These are phyloP conservation scores for Omphalea diandra DNA, from an alignment of 441 rosid genomes.

Conservation along the genomic window DNA sequence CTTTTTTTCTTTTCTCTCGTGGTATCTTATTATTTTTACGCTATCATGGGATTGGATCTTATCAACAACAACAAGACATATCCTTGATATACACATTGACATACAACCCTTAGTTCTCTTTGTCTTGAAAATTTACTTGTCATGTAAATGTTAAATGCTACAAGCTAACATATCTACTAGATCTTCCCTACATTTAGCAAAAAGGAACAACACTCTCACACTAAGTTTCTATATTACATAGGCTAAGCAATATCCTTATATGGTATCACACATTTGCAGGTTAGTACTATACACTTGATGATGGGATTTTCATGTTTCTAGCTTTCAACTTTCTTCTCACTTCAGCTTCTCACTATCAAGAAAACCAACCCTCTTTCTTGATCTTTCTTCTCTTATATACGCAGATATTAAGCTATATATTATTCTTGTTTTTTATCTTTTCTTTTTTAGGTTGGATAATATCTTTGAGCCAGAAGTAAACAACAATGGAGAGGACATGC, in stretches of 20 bases:
- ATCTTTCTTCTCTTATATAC: slow-evolving; percentile 1
- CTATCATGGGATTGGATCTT: slow-evolving; percentile 24
- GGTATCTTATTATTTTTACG: not conserved
- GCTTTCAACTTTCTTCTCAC: slow-evolving; percentile 17
- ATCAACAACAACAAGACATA: slow-evolving; percentile 24
- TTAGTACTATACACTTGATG: slow-evolving; percentile 17
- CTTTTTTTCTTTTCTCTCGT: slow-evolving; percentile 15
- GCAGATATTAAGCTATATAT: not conserved
- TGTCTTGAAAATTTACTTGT: slow-evolving; percentile 24
- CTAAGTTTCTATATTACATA: slow-evolving; percentile 41
- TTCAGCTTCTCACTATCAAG: too few species aligned
- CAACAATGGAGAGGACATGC: slow-evolving; percentile 30
- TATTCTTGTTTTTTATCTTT: not conserved
- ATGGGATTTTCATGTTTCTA: slow-evolving; percentile 34
- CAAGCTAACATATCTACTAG: slow-evolving; percentile 21
- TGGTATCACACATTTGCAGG: slow-evolving; percentile 42
- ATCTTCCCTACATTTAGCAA: slow-evolving; percentile 31
- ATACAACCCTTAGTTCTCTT: slow-evolving; percentile 27
- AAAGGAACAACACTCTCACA: slow-evolving; percentile 36
- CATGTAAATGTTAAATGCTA: slow-evolving; percentile 21
- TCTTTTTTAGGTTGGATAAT: slow-evolving; percentile 19
- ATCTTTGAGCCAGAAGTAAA: slow-evolving; percentile 5
- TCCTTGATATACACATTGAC: slow-evolving; percentile 15
- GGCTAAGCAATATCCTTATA: slow-evolving; percentile 41
- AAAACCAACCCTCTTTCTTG: slow-evolving; percentile 22